A percentile compares a stretch with the other conserved stretches of the same genome.
phyloP scores from a whole-genome alignment of 306 rosid genomes.

The Oemleria cerasiformis region DNA sequence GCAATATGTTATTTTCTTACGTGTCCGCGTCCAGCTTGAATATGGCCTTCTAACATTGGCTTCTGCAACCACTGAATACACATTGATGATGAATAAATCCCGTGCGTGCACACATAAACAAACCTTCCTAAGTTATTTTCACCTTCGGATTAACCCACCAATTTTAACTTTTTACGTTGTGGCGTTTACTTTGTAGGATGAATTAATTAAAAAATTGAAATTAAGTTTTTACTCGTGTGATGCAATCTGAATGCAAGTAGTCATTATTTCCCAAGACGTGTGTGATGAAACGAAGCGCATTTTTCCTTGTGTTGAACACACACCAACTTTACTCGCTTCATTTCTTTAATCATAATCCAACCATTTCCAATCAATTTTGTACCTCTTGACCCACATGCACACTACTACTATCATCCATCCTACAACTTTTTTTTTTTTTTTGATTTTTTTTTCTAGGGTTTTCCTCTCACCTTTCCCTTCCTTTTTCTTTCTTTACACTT shows the following conservation, averaged over 20 bases:
- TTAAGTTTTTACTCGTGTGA: too few species aligned
- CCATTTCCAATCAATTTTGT: background rate
- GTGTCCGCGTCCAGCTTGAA: constrained; percentile 16
- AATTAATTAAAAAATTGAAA: background rate
- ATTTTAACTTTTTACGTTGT: constrained; percentile 7
- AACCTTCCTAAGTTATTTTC: too few species aligned
- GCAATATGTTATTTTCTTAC: background rate
- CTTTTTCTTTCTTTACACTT: background rate
- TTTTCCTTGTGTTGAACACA: constrained; percentile 4
- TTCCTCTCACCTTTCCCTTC: background rate
- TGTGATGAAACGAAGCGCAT: background rate
- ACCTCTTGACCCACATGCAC: background rate
- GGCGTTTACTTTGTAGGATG: background rate
- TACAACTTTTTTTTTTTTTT: background rate
- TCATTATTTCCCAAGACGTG: background rate
- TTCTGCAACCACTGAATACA: constrained; percentile 8
- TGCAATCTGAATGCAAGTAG: background rate
- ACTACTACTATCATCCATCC: too few species aligned
- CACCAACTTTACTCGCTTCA: constrained; percentile 1
- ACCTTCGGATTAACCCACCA: background rate
- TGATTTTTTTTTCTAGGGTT: background rate
- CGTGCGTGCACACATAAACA: too few species aligned
- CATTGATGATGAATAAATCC: too few species aligned
- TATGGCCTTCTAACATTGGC: constrained; percentile 17
- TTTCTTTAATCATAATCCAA: constrained; percentile 2